These are phyloP conservation scores for Aspergillus sp. DNA, from an alignment of 2,329 filamentous ascomycete genomes.

Conservation along the genomic window DNA sequence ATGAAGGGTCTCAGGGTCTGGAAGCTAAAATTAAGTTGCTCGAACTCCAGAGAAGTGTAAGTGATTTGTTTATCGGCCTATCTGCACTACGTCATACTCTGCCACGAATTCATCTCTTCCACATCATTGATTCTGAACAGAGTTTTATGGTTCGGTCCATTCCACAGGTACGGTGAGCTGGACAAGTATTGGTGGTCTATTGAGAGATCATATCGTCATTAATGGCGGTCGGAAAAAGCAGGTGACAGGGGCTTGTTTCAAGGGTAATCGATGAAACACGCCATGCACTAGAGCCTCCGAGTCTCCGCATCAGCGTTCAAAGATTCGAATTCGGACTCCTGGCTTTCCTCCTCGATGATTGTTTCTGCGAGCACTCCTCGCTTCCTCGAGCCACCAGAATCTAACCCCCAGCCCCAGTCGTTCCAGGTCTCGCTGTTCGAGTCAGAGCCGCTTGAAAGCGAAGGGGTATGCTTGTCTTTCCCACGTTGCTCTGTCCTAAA, in stretches of 20 bases:
- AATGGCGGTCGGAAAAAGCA: not conserved
- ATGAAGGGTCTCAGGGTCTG: not conserved
- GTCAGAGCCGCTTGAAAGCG: not conserved
- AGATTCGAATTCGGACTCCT: constrained; percentile 20
- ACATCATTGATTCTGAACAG: not conserved
- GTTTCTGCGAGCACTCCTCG: constrained; percentile 28
- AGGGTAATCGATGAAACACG: not conserved
- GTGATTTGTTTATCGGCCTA: not conserved
- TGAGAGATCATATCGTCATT: not conserved
- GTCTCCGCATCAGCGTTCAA: not conserved
- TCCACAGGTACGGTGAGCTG: not conserved
- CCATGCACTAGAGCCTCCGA: not conserved
- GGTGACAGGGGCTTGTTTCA: not conserved
- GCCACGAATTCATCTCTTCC: not conserved
- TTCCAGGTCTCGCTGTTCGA: not conserved
- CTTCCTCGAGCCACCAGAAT: not conserved
- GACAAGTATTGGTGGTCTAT: not conserved
- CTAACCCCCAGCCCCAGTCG: constrained; percentile 8
- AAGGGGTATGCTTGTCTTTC: not conserved
- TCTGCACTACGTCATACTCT: not conserved
- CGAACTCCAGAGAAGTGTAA: not conserved
- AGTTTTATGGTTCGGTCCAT: not conserved
- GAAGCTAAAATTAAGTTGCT: not conserved
- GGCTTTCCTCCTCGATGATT: constrained; percentile 38
- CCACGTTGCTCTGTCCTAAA: not conserved